Evolutionary conservation across 306 rosid species (phyloP).

Genomic region (Neltuma alba): DNA sequence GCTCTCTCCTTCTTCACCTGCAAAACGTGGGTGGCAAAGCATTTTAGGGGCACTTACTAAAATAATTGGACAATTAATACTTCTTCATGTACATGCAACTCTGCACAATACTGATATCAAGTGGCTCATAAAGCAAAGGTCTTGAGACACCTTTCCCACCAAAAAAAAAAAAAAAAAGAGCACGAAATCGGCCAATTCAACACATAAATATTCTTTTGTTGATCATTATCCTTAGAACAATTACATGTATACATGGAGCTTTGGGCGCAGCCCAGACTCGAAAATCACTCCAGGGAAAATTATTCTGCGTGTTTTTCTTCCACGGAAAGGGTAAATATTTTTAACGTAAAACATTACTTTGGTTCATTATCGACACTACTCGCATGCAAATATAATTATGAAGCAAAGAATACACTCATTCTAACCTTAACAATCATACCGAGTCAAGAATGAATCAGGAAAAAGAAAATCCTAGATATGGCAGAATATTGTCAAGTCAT

Average conservation of each 20-base stretch:
- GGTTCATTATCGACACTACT: background rate
- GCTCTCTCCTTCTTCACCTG: constrained; percentile 92
- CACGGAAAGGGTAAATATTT: background rate
- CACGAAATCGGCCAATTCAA: background rate
- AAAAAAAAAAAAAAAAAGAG: background rate
- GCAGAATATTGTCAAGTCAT: background rate
- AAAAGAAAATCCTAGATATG: background rate
- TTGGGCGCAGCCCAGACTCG: background rate
- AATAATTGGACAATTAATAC: background rate
- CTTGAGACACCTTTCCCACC: background rate
- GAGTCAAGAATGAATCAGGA: background rate
- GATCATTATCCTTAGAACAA: background rate
- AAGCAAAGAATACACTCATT: background rate
- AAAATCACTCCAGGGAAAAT: background rate
- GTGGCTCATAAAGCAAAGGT: constrained; percentile 1
- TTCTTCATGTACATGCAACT: background rate
- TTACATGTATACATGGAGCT: background rate
- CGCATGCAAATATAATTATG: background rate
- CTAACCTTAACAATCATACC: background rate
- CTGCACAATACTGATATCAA: background rate
- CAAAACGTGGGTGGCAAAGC: constrained; percentile 31
- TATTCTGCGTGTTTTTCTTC: background rate
- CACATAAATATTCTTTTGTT: background rate
- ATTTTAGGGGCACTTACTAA: constrained; percentile 15
- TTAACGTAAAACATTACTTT: background rate